Percentiles rank a stretch among this genome's conserved stretches.
These are phyloP conservation scores for Leccinum cinnamomeum DNA, from an alignment of 1,284 basidiomycete genomes.

Conservation along the genomic window DNA sequence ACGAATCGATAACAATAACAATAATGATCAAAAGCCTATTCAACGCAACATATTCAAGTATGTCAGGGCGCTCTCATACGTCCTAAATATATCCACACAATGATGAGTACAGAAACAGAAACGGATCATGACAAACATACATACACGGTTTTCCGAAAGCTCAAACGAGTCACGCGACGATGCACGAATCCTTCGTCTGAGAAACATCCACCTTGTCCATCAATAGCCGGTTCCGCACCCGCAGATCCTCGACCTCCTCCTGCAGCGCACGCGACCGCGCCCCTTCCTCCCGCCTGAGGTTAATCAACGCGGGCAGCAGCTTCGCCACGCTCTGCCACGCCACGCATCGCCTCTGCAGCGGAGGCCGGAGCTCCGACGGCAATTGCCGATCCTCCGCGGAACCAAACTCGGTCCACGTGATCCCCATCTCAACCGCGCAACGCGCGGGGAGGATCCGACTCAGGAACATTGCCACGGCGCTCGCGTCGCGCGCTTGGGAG, in stretches of 20 bases:
- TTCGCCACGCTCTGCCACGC: constrained; percentile 47
- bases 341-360: constrained; percentile 36
- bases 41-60: not conserved
- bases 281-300: constrained; percentile 43
- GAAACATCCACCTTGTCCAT: constrained; percentile 34
- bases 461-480: constrained; percentile 52
- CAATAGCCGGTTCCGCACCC: constrained; percentile 46
- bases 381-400: constrained; percentile 25
- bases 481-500: constrained; percentile 44
- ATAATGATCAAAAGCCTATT: not conserved
- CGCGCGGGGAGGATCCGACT: constrained; percentile 46
- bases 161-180: constrained; percentile 17
- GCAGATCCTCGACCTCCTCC: constrained; percentile 53
- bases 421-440: constrained; percentile 42
- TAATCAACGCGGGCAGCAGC: constrained; percentile 49
- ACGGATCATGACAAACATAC: not conserved
- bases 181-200: constrained; percentile 26
- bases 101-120: not conserved
- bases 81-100: not conserved
- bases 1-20: not conserved
- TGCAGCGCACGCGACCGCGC: constrained; percentile 41
- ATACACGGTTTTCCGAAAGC: not conserved
- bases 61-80: not conserved
- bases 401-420: constrained; percentile 42
- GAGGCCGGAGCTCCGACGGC: constrained; percentile 18